Evolutionary conservation across 805 yeast genomes (phyloP).

Genomic region (Jamesozyma gamospora): DNA sequence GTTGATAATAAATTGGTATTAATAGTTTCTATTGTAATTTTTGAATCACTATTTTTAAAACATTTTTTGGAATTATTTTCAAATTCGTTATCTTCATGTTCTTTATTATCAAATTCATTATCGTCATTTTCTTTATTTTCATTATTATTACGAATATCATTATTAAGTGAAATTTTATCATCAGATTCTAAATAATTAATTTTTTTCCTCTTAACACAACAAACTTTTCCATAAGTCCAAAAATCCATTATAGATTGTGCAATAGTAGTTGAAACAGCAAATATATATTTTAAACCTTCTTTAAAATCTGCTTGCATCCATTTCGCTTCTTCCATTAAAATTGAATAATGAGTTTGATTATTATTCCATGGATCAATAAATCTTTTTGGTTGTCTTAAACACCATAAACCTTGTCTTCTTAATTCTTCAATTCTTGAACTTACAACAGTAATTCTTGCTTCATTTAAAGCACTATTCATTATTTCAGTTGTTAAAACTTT

Average conservation of each 20-base stretch:
- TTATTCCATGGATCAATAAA: conserved; percentile 53
- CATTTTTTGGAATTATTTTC: no score
- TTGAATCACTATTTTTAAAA: no score
- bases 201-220: conserved; percentile 39
- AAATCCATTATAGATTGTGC: conserved; percentile 69
- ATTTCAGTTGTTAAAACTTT: conserved; percentile 78
- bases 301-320: conserved; percentile 77
- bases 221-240: conserved; percentile 65
- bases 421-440: conserved; percentile 88
- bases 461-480: conserved; percentile 75
- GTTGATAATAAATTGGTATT: conserved; percentile 30
- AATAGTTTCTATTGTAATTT: conserved; percentile 23
- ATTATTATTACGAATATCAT: not conserved
- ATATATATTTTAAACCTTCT: conserved; percentile 59
- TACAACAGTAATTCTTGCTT: conserved; percentile 83
- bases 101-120: conserved; percentile 2
- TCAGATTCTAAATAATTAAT: no score
- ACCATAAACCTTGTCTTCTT: conserved; percentile 81
- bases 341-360: conserved; percentile 58
- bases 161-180: not conserved
- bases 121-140: not conserved
- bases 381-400: conserved; percentile 71
- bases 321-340: conserved; percentile 61
- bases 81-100: no score
- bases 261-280: conserved; percentile 57